Evolutionary conservation across 1,139 yeast species (phyloP).

Genomic region (Suhomyces panamericanus): DNA sequence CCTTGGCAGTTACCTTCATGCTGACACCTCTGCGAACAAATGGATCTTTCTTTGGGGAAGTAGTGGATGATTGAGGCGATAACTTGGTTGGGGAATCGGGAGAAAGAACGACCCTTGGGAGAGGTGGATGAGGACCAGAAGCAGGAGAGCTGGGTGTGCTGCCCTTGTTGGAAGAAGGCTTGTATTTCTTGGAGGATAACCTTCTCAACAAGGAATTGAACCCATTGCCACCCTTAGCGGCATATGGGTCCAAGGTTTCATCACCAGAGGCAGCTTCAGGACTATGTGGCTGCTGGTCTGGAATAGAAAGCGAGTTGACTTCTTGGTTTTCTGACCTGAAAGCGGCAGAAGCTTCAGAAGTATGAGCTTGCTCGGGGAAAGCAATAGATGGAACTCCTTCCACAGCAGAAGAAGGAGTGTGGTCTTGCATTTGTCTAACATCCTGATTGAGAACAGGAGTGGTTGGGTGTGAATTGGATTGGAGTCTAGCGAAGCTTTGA

Average conservation of each 20-base stretch:
- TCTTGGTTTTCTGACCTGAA: constrained; percentile 13
- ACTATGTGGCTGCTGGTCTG: constrained; percentile 40
- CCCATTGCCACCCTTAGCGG: constrained; percentile 23
- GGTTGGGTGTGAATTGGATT: constrained; percentile 1
- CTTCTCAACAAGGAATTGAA: constrained; percentile 42
- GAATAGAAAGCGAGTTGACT: constrained; percentile 20
- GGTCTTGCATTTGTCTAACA: background rate
- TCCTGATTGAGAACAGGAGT: constrained; percentile 5
- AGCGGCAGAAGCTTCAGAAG: constrained; percentile 38
- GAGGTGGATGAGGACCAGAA: constrained; percentile 14
- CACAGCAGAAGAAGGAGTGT: background rate
- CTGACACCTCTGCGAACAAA: constrained; percentile 63
- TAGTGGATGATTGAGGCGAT: constrained; percentile 18
- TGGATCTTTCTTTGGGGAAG: constrained; percentile 36
- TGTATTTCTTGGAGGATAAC: constrained; percentile 39
- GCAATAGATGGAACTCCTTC: constrained; percentile 30
- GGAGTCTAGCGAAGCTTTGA: background rate
- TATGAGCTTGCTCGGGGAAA: constrained; percentile 72
- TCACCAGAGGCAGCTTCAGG: constrained; percentile 23
- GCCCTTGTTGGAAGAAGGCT: constrained; percentile 11
- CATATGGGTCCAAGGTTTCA: constrained; percentile 38
- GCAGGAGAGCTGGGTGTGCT: constrained; percentile 18
- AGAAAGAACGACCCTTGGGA: constrained; percentile 22
- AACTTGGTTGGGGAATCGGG: constrained; percentile 20
- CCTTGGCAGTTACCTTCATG: constrained; percentile 62